A percentile compares a stretch with the other conserved stretches of the same genome.
Conservation (phyloP, 495 filamentous ascomycete species). For the Cladorrhinum samala region DNA sequence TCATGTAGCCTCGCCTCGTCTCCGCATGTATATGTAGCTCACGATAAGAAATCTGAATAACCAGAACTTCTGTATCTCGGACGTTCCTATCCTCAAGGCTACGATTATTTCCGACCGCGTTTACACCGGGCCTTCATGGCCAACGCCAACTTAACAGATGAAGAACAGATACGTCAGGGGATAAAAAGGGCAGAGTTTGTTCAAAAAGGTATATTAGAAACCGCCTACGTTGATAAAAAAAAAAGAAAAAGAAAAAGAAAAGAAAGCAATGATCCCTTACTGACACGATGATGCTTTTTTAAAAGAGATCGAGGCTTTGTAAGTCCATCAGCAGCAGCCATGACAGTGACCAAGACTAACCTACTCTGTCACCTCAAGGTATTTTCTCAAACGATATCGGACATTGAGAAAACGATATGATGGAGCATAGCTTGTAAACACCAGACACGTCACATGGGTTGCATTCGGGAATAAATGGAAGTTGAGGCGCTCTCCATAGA, state of each 20-base stretch:
- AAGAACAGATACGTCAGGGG: conserved; percentile 65
- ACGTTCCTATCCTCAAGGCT: conserved; percentile 81
- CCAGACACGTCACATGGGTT: too few species aligned
- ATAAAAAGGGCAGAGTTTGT: conserved; percentile 80
- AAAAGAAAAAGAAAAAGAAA: not conserved
- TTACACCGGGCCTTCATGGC: conserved; percentile 79
- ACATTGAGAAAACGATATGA: conserved; percentile 80
- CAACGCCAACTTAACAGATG: conserved; percentile 62
- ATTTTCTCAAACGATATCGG: conserved; percentile 92
- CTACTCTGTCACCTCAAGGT: conserved; percentile 57
- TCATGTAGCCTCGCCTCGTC: not conserved
- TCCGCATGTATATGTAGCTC: not conserved
- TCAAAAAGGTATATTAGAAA: conserved; percentile 61
- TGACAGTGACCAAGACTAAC: too few species aligned
- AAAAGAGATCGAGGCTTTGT: conserved; percentile 92
- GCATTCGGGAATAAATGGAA: not conserved
- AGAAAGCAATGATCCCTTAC: too few species aligned
- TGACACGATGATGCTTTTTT: too few species aligned
- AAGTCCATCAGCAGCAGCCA: conserved; percentile 33
- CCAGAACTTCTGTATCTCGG: conserved; percentile 80
- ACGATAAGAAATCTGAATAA: not conserved
- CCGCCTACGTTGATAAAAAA: not conserved
- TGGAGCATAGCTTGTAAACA: conserved; percentile 12
- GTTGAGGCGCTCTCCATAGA: too few species aligned
- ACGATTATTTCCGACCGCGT: conserved; percentile 71